Evolutionary conservation across 2,329 filamentous ascomycete species (phyloP), one percentile per base, ranked within the genome.

Genomic region (Talaromyces atroroseus): DNA sequence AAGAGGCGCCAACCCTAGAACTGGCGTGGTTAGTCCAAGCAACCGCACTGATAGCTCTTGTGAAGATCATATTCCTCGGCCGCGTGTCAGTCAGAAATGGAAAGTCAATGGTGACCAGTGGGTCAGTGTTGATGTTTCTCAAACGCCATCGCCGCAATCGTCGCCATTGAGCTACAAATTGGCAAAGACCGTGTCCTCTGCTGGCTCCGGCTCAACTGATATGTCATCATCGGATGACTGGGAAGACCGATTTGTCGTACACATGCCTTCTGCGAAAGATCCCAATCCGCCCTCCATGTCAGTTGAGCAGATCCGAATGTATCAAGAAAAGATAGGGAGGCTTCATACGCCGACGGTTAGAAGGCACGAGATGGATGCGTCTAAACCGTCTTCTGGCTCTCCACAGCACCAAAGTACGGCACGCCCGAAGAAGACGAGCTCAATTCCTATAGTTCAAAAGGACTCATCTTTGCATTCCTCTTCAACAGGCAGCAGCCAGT

Each of bases 231-330:
- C 66, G 23, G 69, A 65, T 14, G 68, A 71, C 38, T 69, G 71
- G 67, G 70, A 72, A 52, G 73, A 76, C 57, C 66, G 64, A 62
- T 76, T 75, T 58, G 72, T 75, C 46, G 71, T 76, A 34, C 66
- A 76, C 49, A 76, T 75, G 72, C 73, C 73, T 5, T 71, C 71
- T 20, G 72, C 73, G 2, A 72, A 67, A 38, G 72, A 76, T 2
- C 72, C 74, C 0, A 73, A 72, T 45, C 73, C 73, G 3, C 68
- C 71, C 4, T 68, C 63, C 1, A 71, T 76, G 70, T 73, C 69
- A 3, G 62, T 64, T 1, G 64, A 71, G 32, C 70, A 76, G 56
- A 74, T 76, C 36, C 48, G 61, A 2, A 64, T 72, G 16, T 76
- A 72, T 45, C 74, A 76, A 50, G 63, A 66, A 50, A 23, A 65